These are phyloP conservation scores for Sphaerulina populicola DNA, from an alignment of 2,329 filamentous ascomycete species.

Conservation along the genomic window DNA sequence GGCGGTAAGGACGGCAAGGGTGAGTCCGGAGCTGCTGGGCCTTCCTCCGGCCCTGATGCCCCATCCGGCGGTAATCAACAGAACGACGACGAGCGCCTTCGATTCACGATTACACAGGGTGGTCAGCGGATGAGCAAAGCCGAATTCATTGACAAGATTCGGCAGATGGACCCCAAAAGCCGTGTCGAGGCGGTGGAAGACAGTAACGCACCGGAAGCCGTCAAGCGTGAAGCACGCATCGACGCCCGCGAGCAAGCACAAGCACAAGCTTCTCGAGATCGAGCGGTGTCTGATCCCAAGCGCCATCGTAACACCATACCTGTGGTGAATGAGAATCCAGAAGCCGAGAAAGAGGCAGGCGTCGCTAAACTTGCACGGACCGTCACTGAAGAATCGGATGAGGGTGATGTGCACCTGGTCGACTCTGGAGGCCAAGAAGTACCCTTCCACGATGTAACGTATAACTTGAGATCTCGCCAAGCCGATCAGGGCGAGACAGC, in stretches of 20 bases:
- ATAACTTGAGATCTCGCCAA: constrained; percentile 22
- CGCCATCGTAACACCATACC: constrained; percentile 14
- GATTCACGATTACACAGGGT: constrained; percentile 68
- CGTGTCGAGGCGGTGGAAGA: constrained; percentile 45
- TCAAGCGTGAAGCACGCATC: constrained; percentile 41
- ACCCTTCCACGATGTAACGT: constrained; percentile 41
- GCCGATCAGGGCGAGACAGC: constrained; percentile 29
- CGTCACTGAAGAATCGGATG: constrained; percentile 36
- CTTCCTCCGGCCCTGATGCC: constrained; percentile 7
- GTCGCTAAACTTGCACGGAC: constrained; percentile 30
- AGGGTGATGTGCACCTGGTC: constrained; percentile 35
- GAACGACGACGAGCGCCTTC: constrained; percentile 62
- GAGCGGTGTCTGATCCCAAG: constrained; percentile 4
- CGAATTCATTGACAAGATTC: constrained; percentile 68
- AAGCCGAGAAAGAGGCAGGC: constrained; percentile 12
- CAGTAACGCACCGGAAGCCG: constrained; percentile 40
- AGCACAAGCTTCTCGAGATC: constrained; percentile 12
- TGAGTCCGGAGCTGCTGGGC: constrained; percentile 19
- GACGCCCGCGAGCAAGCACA: constrained; percentile 34
- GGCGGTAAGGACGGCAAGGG: constrained; percentile 24
- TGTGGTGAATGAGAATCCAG: constrained; percentile 20
- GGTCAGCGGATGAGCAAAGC: constrained; percentile 69
- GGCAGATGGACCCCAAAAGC: constrained; percentile 60
- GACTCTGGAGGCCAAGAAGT: constrained; percentile 41
- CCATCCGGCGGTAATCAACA: constrained; percentile 30